These are phyloP conservation scores for Phyllosticta capitalensis DNA, from an alignment of 2,329 filamentous ascomycete species.

Conservation along the genomic window DNA sequence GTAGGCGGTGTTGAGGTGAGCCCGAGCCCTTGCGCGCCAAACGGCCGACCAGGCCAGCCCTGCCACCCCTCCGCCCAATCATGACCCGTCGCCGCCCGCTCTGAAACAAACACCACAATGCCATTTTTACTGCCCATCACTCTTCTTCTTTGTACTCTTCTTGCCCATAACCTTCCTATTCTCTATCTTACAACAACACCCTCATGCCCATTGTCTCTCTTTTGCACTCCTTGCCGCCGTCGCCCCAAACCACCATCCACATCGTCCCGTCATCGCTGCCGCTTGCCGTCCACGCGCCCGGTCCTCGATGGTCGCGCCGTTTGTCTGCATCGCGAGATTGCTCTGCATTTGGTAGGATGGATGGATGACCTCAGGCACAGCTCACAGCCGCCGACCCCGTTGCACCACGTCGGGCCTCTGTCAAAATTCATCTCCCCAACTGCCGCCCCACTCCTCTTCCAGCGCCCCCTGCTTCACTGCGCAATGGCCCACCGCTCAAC, in stretches of 20 bases:
- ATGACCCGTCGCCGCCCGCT: not conserved
- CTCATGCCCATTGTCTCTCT: not conserved
- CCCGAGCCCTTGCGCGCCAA: constrained; percentile 10
- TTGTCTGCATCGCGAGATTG: not conserved
- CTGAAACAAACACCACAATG: not conserved
- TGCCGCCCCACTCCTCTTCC: not conserved
- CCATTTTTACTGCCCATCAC: not conserved
- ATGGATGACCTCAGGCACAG: constrained; percentile 6
- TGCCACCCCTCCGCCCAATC: not conserved
- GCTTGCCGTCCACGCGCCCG: not conserved
- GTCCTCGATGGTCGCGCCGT: not conserved
- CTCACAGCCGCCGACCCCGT: constrained; percentile 3
- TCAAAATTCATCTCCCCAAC: constrained; percentile 5
- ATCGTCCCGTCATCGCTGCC: not conserved
- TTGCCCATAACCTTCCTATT: too few species aligned
- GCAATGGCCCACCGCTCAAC: not conserved
- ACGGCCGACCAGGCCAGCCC: not conserved
- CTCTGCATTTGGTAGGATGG: not conserved
- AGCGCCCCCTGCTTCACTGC: not conserved
- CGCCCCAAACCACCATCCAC: not conserved
- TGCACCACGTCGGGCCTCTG: constrained; percentile 5
- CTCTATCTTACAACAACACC: not conserved
- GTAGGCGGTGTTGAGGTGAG: constrained; percentile 4
- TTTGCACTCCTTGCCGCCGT: not conserved
- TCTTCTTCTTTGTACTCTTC: not conserved